Conservation (phyloP, 2,329 filamentous ascomycete genomes). For the Apiospora kogelbergensis region DNA sequence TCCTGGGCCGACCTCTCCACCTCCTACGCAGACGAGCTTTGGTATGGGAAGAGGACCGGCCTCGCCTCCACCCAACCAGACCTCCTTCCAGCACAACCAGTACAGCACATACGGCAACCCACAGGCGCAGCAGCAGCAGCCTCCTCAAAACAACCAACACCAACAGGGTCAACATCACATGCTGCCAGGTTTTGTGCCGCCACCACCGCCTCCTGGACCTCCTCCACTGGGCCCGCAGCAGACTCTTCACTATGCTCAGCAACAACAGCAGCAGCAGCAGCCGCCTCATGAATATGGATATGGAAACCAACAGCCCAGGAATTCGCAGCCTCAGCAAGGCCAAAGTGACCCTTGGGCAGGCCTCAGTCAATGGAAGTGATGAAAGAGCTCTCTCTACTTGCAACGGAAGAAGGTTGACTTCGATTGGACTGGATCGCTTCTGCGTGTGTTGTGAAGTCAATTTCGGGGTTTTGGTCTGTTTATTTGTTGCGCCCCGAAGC, state of each 20-base stretch:
- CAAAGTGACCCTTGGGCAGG: conserved; percentile 35
- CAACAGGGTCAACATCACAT: conserved; percentile 41
- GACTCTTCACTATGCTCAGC: conserved; percentile 53
- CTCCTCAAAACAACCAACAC: conserved; percentile 29
- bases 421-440: background rate
- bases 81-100: conserved; percentile 42
- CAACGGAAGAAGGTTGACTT: too few relatives aligned
- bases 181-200: conserved; percentile 60
- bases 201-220: conserved; percentile 62
- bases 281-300: conserved; percentile 4
- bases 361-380: conserved; percentile 27
- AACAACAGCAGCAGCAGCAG: conserved; percentile 23
- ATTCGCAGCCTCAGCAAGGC: conserved; percentile 13
- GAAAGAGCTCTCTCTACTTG: background rate
- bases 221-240: conserved; percentile 63
- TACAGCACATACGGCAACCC: conserved; percentile 48
- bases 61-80: conserved; percentile 56
- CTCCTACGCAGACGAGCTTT: conserved; percentile 39
- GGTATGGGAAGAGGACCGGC: conserved; percentile 37
- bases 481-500: background rate
- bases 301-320: background rate
- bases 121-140: conserved; percentile 34
- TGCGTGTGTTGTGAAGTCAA: background rate
- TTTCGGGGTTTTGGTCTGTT: too few relatives aligned
- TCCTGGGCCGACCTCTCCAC: conserved; percentile 49